Percentiles rank a stretch among this genome's conserved stretches.
Conservation (phyloP, 1,284 basidiomycete genomes). For the Heterobasidion occidentale region DNA sequence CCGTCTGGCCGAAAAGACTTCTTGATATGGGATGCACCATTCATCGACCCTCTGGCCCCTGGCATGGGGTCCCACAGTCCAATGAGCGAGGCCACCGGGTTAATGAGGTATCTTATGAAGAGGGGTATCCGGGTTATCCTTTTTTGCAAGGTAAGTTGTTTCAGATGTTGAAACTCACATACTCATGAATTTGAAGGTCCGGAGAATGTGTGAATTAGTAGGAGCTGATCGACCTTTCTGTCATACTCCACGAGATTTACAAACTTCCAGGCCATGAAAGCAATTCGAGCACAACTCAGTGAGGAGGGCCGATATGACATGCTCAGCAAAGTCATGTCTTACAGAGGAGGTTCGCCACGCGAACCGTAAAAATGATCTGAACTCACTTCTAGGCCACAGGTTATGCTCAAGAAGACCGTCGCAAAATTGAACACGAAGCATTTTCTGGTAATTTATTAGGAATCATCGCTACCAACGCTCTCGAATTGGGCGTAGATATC, state of each 20-base stretch:
- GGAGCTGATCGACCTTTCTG: neutral
- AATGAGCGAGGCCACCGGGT: constrained; percentile 62
- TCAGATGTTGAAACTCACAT: neutral
- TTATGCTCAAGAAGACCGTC: constrained; percentile 70
- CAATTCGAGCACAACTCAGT: constrained; percentile 65
- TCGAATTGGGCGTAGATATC: constrained; percentile 90
- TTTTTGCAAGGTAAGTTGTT: constrained; percentile 69
- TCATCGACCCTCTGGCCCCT: constrained; percentile 51
- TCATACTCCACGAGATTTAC: neutral
- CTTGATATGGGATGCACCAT: constrained; percentile 71
- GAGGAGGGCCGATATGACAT: constrained; percentile 75
- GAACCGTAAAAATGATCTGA: too few species aligned
- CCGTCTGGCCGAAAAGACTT: constrained; percentile 78
- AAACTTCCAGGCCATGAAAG: constrained; percentile 63
- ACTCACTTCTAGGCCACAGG: constrained; percentile 22
- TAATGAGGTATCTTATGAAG: constrained; percentile 82
- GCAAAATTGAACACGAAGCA: constrained; percentile 80
- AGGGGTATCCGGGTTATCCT: constrained; percentile 77
- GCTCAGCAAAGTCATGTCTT: constrained; percentile 72
- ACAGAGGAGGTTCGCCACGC: constrained; percentile 61
- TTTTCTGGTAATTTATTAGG: constrained; percentile 79
- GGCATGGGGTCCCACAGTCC: constrained; percentile 54
- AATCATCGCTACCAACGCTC: constrained; percentile 86
- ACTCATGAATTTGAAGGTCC: constrained; percentile 36
- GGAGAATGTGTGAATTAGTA: constrained; percentile 79